Conservation (phyloP, 176 grass and related monocot species). For the Thalia dealbata region DNA sequence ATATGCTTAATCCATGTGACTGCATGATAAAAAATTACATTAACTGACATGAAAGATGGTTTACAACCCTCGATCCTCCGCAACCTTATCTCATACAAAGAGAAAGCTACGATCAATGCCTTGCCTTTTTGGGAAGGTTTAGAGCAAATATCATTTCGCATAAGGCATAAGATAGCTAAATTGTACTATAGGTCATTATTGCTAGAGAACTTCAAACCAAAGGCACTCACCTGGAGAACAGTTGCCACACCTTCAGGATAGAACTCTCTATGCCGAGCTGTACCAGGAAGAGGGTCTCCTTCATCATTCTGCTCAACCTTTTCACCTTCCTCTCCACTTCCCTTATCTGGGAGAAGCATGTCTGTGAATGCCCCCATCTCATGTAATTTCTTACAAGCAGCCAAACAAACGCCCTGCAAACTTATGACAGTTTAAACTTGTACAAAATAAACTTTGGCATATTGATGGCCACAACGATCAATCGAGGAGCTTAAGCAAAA, state of each 20-base stretch:
- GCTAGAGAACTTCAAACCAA: neutral
- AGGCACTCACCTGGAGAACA: slow-evolving; percentile 49
- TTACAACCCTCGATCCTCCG: neutral
- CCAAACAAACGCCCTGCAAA: slow-evolving; percentile 87
- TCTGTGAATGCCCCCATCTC: slow-evolving; percentile 98
- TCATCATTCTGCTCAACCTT: slow-evolving; percentile 70
- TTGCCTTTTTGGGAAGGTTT: neutral
- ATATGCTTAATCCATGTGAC: neutral
- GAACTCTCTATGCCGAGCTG: slow-evolving; percentile 90
- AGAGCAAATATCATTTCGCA: neutral
- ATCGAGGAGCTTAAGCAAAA: slow-evolving; percentile 15
- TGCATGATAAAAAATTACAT: neutral
- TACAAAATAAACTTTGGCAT: neutral
- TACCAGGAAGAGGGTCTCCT: slow-evolving; percentile 92
- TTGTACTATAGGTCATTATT: neutral
- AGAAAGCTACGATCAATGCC: neutral
- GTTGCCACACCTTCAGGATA: slow-evolving; percentile 96
- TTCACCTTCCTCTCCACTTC: slow-evolving; percentile 67
- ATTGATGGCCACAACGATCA: neutral
- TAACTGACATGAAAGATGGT: neutral
- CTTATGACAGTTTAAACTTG: slow-evolving; percentile 17
- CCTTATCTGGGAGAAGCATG: slow-evolving; percentile 95
- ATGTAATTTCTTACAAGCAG: slow-evolving; percentile 98
- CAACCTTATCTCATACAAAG: neutral
- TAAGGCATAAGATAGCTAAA: neutral